Percentiles rank a stretch among this genome's conserved stretches.
Conservation (phyloP, 441 rosid species). For the Erysimum pusillum region DNA sequence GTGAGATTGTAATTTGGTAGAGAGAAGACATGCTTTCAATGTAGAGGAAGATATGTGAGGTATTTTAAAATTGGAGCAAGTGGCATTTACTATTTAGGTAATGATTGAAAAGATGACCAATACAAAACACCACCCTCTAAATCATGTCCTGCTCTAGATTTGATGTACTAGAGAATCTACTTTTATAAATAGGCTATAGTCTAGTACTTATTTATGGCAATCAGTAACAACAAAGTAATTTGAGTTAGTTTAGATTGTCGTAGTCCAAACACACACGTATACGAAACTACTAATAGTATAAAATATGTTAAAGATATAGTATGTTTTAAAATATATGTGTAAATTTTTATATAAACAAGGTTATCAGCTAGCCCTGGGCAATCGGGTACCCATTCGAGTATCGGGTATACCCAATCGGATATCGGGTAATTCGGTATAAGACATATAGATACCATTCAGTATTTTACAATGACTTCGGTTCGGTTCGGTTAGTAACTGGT, state of each 20-base stretch:
- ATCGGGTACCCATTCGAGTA: no score
- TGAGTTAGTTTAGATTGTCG: conserved; percentile 19
- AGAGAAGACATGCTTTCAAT: conserved; percentile 22
- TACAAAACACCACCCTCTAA: conserved; percentile 30
- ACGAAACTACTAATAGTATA: neutral
- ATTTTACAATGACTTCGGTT: no score
- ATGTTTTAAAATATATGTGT: neutral
- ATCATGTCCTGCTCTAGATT: conserved; percentile 27
- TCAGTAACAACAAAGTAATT: neutral
- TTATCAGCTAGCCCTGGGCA: neutral
- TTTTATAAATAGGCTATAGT: conserved; percentile 17
- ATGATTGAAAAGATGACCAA: conserved; percentile 40
- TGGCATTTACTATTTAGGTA: conserved; percentile 43
- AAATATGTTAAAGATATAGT: neutral
- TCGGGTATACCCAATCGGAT: no score
- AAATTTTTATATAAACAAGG: neutral
- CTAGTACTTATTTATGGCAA: neutral
- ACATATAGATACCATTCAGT: no score
- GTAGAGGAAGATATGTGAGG: conserved; percentile 24
- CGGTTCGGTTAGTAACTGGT: no score
- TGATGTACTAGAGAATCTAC: conserved; percentile 39
- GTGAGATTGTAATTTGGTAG: conserved; percentile 1
- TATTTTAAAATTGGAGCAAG: conserved; percentile 32
- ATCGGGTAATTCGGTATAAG: no score
- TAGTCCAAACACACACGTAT: conserved; percentile 1